These are phyloP conservation scores for Russula ochroleuca DNA, from an alignment of 768 basidiomycete species.

Conservation along the genomic window DNA sequence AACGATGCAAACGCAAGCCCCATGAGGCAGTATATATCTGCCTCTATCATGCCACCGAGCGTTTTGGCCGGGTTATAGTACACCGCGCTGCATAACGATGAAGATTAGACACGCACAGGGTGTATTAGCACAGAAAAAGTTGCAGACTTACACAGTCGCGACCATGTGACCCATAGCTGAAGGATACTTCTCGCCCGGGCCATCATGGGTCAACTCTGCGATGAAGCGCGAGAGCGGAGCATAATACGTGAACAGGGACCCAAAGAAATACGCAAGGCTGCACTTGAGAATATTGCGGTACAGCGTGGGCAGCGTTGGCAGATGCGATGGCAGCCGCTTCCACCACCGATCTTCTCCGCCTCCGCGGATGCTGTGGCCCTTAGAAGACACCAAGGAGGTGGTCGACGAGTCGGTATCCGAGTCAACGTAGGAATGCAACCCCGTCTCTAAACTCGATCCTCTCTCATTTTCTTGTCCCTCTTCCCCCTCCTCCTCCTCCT, in stretches of 20 bases:
- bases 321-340: constrained; percentile 22
- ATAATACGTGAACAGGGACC: constrained; percentile 88
- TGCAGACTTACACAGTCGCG: constrained; percentile 70
- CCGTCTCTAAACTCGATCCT: constrained; percentile 4
- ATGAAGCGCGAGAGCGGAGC: constrained; percentile 67
- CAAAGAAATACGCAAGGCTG: constrained; percentile 83
- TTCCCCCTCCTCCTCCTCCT: background rate
- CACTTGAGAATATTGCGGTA: constrained; percentile 85
- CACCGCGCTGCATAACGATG: constrained; percentile 48
- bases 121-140: background rate
- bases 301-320: constrained; percentile 45
- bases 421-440: background rate
- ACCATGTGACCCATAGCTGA: constrained; percentile 87
- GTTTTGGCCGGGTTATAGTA: constrained; percentile 96
- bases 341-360: background rate
- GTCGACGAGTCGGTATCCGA: background rate
- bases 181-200: constrained; percentile 47
- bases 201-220: constrained; percentile 52
- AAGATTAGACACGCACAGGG: constrained; percentile 1
- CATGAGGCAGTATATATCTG: constrained; percentile 72
- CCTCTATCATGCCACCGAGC: constrained; percentile 88
- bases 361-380: background rate
- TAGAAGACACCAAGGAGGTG: background rate
- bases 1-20: constrained; percentile 66
- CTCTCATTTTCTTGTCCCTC: background rate